Percentiles rank a stretch among this genome's conserved stretches.
phyloP scores from a whole-genome alignment of 2,329 filamentous ascomycete species.

The Ophiostoma ulmi region DNA sequence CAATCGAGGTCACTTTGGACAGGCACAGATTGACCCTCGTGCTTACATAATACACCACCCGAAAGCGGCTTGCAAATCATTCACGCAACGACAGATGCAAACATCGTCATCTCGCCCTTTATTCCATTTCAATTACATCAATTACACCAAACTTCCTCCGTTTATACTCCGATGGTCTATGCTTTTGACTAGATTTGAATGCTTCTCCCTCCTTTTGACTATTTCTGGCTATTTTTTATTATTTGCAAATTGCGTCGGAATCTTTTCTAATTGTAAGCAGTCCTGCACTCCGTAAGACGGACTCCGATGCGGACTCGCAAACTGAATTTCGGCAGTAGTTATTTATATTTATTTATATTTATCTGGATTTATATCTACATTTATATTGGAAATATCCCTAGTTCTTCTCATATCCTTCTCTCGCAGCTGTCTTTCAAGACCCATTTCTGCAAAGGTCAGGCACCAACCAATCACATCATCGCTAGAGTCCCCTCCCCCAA shows the following conservation, averaged over 20 bases:
- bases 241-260: background rate
- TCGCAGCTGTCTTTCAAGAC: background rate
- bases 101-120: background rate
- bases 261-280: background rate
- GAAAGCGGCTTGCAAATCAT: background rate
- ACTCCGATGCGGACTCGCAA: background rate
- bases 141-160: background rate
- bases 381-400: background rate
- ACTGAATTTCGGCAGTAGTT: background rate
- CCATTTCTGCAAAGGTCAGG: background rate
- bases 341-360: background rate
- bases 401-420: background rate
- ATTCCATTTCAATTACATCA: background rate
- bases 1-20: too few species aligned
- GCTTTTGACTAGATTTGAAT: background rate
- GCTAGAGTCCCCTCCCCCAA: conserved; percentile 7
- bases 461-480: conserved; percentile 11
- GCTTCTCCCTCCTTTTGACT: background rate
- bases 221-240: background rate
- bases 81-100: background rate
- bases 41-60: background rate
- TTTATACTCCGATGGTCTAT: conserved; percentile 5
- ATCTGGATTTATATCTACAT: background rate
- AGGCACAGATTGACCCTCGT: background rate
- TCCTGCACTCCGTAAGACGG: background rate